Evolutionary conservation across 2,329 filamentous ascomycete species (phyloP).

Genomic region (Epichloe gansuensis): DNA sequence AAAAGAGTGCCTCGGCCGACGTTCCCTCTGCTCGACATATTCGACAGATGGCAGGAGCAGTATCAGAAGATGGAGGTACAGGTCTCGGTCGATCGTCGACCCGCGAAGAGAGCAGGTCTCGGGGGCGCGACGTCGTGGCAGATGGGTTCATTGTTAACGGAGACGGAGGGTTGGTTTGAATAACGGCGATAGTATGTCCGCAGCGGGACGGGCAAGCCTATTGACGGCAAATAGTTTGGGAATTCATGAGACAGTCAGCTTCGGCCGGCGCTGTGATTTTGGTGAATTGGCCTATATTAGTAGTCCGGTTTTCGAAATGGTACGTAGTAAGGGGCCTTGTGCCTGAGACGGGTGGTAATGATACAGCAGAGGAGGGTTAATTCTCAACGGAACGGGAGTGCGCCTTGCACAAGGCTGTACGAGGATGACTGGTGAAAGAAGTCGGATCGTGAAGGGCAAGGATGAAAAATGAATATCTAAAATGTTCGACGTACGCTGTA

Average conservation of each 20-base stretch:
- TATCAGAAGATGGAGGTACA: constrained; percentile 17
- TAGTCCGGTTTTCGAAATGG: background rate
- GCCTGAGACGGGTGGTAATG: background rate
- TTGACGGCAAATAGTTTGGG: constrained; percentile 1
- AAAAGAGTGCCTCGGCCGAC: constrained; percentile 75
- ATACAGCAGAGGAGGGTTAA: background rate
- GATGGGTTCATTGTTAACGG: constrained; percentile 4
- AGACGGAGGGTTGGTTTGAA: constrained; percentile 1
- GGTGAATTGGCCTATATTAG: background rate
- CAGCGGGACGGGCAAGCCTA: constrained; percentile 3
- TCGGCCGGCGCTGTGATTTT: background rate
- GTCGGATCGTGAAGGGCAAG: background rate
- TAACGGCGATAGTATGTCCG: constrained; percentile 7
- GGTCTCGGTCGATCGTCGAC: constrained; percentile 12
- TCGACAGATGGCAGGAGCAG: constrained; percentile 66
- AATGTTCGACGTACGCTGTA: background rate
- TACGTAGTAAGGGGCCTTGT: background rate
- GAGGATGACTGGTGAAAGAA: background rate
- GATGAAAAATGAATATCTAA: background rate
- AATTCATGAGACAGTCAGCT: constrained; percentile 4
- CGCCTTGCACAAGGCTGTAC: background rate
- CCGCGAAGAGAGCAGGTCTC: constrained; percentile 9
- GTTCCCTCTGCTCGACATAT: constrained; percentile 90
- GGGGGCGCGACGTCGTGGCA: background rate
- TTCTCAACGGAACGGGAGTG: background rate